A percentile compares a stretch with the other conserved stretches of the same genome.
Conservation (phyloP, 202 grass and related monocot genomes). For the Setaria viridis region DNA sequence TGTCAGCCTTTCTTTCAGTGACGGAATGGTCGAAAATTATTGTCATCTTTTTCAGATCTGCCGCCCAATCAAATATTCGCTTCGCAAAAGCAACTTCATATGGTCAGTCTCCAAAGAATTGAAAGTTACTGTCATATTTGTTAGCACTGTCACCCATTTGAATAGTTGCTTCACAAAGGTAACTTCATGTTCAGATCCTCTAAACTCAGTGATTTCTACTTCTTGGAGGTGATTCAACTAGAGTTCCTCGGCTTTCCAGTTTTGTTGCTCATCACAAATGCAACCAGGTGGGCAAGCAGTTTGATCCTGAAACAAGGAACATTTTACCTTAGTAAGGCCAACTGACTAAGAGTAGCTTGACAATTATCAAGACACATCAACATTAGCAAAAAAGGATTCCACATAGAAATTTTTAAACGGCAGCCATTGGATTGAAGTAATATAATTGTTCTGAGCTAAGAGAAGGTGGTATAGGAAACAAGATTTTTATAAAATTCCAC, state of each 20-base stretch:
- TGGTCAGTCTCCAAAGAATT: neutral
- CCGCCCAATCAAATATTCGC: too few relatives aligned
- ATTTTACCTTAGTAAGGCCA: neutral
- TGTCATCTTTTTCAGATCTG: too few relatives aligned
- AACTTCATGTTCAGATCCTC: slow-evolving; percentile 2
- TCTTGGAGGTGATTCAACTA: neutral
- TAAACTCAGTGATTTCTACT: neutral
- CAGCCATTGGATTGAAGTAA: neutral
- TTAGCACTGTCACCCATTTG: neutral
- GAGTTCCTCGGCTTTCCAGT: neutral
- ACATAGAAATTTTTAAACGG: neutral
- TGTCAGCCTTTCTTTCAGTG: too few relatives aligned
- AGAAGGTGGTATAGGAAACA: neutral
- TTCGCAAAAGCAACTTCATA: too few relatives aligned
- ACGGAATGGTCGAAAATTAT: too few relatives aligned
- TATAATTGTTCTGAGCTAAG: neutral
- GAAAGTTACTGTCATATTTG: neutral
- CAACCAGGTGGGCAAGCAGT: neutral
- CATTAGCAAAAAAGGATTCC: neutral
- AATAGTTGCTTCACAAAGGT: neutral
- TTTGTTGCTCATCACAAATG: neutral
- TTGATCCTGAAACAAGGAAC: neutral
- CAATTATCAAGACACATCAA: neutral
- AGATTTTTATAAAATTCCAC: too few relatives aligned
- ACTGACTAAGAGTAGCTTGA: neutral